These are phyloP conservation scores for Myxozyma kluyveri DNA, from an alignment of 805 yeast species.

Conservation along the genomic window DNA sequence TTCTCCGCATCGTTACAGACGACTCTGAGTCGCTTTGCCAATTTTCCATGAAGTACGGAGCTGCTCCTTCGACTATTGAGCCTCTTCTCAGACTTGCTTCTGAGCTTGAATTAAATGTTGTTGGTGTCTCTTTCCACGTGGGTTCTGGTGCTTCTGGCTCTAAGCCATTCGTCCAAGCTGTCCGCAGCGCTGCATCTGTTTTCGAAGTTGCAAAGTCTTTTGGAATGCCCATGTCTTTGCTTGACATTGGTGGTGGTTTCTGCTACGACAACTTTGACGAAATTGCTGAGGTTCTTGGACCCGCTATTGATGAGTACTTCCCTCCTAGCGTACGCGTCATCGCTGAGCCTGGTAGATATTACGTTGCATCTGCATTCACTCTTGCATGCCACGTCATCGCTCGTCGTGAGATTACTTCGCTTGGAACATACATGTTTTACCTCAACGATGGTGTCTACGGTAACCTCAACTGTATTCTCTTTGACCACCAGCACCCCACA, in stretches of 20 bases:
- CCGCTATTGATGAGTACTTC: slow-evolving; percentile 58
- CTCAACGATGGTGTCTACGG: slow-evolving; percentile 95
- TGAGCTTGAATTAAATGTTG: slow-evolving; percentile 59
- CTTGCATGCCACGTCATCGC: slow-evolving; percentile 83
- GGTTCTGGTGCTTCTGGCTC: slow-evolving; percentile 90
- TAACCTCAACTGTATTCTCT: slow-evolving; percentile 87
- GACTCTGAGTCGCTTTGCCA: slow-evolving; percentile 85
- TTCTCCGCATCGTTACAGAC: slow-evolving; percentile 83
- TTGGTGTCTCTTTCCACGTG: slow-evolving; percentile 91
- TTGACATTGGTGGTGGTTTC: slow-evolving; percentile 96
- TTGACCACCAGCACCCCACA: slow-evolving; percentile 81
- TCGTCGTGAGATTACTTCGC: slow-evolving; percentile 52
- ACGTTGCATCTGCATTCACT: slow-evolving; percentile 81
- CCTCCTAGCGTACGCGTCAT: slow-evolving; percentile 57
- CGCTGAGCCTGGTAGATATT: slow-evolving; percentile 93
- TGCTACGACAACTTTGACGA: slow-evolving; percentile 55
- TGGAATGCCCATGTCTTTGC: slow-evolving; percentile 51
- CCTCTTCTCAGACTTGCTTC: slow-evolving; percentile 60
- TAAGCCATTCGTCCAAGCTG: slow-evolving; percentile 63
- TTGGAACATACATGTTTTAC: slow-evolving; percentile 65
- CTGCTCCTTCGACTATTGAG: slow-evolving; percentile 55
- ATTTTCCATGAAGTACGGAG: slow-evolving; percentile 86
- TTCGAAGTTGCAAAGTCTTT: slow-evolving; percentile 56
- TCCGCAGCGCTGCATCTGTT: slow-evolving; percentile 63
- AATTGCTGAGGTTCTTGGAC: slow-evolving; percentile 56